Conservation (phyloP, 1,284 basidiomycete genomes). For the Nidula niveotomentosa region DNA sequence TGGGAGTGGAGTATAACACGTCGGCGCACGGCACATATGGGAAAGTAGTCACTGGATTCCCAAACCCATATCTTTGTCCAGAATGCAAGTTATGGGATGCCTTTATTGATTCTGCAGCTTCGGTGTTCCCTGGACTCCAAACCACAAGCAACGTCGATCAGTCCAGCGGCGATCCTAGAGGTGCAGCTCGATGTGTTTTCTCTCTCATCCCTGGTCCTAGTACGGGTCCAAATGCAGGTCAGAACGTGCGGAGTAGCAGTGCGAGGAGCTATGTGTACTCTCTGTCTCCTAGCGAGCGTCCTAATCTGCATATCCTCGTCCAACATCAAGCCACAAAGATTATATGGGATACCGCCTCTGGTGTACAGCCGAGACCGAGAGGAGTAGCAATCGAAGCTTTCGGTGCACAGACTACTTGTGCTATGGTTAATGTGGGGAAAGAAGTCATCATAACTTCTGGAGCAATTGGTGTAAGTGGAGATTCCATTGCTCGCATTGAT, state of each 20-base stretch:
- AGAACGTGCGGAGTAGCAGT: slow-evolving; percentile 2
- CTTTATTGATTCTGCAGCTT: slow-evolving; percentile 1
- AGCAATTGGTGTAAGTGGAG: neutral
- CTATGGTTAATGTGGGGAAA: neutral
- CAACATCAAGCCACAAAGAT: slow-evolving; percentile 3
- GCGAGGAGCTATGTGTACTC: slow-evolving; percentile 12
- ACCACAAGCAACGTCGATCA: neutral
- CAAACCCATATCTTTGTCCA: slow-evolving; percentile 14
- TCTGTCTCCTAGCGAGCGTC: slow-evolving; percentile 10
- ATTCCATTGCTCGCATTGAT: neutral
- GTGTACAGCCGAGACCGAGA: too few species aligned
- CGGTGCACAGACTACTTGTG: too few species aligned
- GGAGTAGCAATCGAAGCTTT: too few species aligned
- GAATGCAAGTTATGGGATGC: neutral
- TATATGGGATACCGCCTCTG: neutral
- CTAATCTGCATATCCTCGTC: slow-evolving; percentile 11
- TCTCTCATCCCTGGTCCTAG: neutral
- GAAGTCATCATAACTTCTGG: neutral
- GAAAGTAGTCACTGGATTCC: slow-evolving; percentile 12
- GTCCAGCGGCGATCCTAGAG: neutral
- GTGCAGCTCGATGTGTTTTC: neutral
- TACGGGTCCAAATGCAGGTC: neutral
- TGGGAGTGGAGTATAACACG: neutral
- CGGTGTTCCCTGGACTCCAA: slow-evolving; percentile 7
- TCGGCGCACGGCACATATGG: slow-evolving; percentile 9